Evolutionary conservation across 2,329 filamentous ascomycete genomes (phyloP), one percentile per base, ranked within the genome.

Genomic region (Penicillium frequentans): DNA sequence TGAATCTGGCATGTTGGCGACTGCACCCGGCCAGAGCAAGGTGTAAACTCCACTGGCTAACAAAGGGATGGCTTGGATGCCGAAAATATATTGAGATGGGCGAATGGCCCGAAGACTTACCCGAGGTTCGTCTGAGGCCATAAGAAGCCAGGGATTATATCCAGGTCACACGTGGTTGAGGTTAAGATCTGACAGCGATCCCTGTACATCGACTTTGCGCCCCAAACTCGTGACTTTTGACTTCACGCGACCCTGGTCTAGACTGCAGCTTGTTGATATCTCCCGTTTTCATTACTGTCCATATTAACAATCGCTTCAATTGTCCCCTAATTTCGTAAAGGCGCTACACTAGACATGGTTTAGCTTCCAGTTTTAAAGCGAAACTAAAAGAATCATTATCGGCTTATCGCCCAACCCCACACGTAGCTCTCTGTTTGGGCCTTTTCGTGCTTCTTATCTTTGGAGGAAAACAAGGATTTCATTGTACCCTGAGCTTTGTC

Each of bases 11-110:
- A 63, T 37, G 2, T 19, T 46, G 29, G 58, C 52, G 16, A 54
- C 52, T 13, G 51, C 56, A 21, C 52, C 52, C 1, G 62, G 62
- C 39, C 48, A 61, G n/a, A 64, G n/a, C 8, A 64, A 23, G 7
- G 52, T 59, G 48, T 54, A 64, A 21, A 61, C 23, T 3, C 60
- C 60, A 33, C 58, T 62, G 33, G 52, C 58, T 14, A 64, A 3
- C n/a, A 64, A 56, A 6, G 60, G 62, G 24, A 57, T 21, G 21
- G 60, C 49, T 43, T 64, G 62, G 37, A 64, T 45, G 24, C 58
- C 62, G 39, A 64, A 63, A 47, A 62, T 56, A 33, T 58, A 63
- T 19, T 57, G 55, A n/a, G 55, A 54, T 10, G 46, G 55, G 10
- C 50, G 52, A 24, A 47, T 27, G 26, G 21, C 8, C 16, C 33